These are phyloP conservation scores for Phytopythium montanum DNA, from an alignment of 352 stramenopile species.

Conservation along the genomic window DNA sequence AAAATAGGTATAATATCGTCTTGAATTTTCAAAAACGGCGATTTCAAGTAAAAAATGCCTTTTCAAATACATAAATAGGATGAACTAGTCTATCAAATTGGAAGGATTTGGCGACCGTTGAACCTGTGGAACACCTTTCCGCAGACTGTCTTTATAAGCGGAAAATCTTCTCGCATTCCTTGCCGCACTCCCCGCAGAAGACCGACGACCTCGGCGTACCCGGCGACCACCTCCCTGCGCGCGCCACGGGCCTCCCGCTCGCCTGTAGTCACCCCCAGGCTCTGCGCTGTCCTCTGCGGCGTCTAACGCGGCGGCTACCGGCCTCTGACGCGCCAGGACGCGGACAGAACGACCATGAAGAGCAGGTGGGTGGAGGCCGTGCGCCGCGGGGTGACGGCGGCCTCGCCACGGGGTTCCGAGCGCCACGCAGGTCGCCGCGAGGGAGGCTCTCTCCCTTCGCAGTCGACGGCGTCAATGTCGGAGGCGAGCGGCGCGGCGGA, in stretches of 20 bases:
- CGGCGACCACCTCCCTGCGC: not conserved
- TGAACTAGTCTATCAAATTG: not conserved
- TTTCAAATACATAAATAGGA: not conserved
- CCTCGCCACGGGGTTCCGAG: slow-evolving; percentile 23
- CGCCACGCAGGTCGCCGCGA: slow-evolving; percentile 13
- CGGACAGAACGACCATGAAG: slow-evolving; percentile 33
- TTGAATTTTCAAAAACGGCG: too few species aligned
- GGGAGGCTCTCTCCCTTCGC: too few species aligned
- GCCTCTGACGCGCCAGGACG: too few species aligned
- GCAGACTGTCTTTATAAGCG: not conserved
- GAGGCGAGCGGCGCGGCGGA: slow-evolving; percentile 16
- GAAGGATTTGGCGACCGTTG: not conserved
- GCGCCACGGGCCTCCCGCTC: not conserved
- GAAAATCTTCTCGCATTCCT: not conserved
- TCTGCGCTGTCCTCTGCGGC: too few species aligned
- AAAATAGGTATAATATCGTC: too few species aligned
- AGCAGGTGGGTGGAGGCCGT: slow-evolving; percentile 70
- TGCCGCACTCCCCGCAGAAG: too few species aligned
- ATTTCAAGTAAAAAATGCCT: too few species aligned
- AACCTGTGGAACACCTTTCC: not conserved
- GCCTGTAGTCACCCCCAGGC: too few species aligned
- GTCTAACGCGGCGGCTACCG: too few species aligned
- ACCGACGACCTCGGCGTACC: too few species aligned
- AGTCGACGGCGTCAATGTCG: slow-evolving; percentile 22
- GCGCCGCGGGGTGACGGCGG: slow-evolving; percentile 47